Conservation (phyloP, 257 asterid species). For the Forsythia viridissima region DNA sequence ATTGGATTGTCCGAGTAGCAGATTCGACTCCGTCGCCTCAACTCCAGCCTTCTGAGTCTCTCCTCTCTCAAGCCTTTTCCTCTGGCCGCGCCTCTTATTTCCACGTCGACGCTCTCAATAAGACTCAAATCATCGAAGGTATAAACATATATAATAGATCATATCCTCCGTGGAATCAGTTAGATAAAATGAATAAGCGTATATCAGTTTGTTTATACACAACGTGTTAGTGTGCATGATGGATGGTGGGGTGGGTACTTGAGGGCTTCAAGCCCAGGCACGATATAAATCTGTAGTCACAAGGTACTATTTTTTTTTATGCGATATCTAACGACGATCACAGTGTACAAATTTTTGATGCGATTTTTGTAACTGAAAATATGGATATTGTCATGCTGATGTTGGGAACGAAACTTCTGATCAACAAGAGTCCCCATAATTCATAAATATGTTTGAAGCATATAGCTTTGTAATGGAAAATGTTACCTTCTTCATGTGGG, state of each 20-base stretch:
- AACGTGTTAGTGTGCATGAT: not conserved
- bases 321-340: too few species aligned
- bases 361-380: too few species aligned
- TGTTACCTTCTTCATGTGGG: not conserved
- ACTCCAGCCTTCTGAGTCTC: constrained; percentile 52
- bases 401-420: not conserved
- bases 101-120: constrained; percentile 63
- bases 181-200: not conserved
- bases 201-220: not conserved
- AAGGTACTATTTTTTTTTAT: too few species aligned
- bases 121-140: constrained; percentile 62
- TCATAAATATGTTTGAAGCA: too few species aligned
- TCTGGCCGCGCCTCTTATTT: constrained; percentile 68
- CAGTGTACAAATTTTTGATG: too few species aligned
- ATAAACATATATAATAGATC: not conserved
- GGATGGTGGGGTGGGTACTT: not conserved
- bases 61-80: constrained; percentile 59
- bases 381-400: not conserved
- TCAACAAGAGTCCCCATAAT: too few species aligned
- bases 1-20: constrained; percentile 81
- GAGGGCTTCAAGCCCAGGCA: too few species aligned
- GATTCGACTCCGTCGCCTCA: constrained; percentile 53
- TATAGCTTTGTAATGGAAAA: not conserved
- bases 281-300: too few species aligned
- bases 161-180: not conserved